phyloP scores from a whole-genome alignment of 73 alveolate genomes.

The Tetrahymena malaccensis region DNA sequence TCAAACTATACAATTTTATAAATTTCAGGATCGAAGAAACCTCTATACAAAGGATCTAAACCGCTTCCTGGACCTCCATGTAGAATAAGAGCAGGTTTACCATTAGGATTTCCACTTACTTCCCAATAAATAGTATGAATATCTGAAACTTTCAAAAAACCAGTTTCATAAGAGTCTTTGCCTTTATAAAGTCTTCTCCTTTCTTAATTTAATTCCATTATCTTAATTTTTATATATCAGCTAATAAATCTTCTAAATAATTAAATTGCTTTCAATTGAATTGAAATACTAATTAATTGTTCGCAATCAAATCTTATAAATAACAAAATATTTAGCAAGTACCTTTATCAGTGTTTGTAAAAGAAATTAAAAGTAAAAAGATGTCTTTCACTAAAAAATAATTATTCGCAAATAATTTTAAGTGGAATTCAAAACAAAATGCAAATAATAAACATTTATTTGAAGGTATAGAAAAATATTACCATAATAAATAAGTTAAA shows the following conservation, averaged over 20 bases:
- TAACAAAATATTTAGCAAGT: neutral
- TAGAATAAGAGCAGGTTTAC: slow-evolving; percentile 5
- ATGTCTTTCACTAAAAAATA: no score
- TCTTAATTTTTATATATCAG: neutral
- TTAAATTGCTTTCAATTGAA: no score
- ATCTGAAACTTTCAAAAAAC: neutral
- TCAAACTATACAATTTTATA: slow-evolving; percentile 5
- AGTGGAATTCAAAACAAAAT: neutral
- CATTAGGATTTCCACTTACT: slow-evolving; percentile 1
- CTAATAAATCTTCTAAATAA: neutral
- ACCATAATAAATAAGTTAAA: neutral
- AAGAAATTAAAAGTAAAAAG: neutral
- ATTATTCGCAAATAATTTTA: no score
- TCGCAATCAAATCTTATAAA: neutral
- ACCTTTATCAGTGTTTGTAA: neutral
- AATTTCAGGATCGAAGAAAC: neutral
- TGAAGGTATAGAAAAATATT: no score
- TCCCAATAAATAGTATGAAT: slow-evolving; percentile 8
- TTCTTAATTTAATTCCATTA: neutral
- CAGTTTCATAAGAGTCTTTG: neutral
- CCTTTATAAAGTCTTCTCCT: neutral
- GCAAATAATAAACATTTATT: no score
- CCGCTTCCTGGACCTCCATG: slow-evolving; percentile 31
- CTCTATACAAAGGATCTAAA: neutral
- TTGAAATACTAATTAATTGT: no score